A percentile compares a stretch with the other conserved stretches of the same genome.
Evolutionary conservation across 2,329 filamentous ascomycete species (phyloP).

Genomic region (Aspergillus sp.): DNA sequence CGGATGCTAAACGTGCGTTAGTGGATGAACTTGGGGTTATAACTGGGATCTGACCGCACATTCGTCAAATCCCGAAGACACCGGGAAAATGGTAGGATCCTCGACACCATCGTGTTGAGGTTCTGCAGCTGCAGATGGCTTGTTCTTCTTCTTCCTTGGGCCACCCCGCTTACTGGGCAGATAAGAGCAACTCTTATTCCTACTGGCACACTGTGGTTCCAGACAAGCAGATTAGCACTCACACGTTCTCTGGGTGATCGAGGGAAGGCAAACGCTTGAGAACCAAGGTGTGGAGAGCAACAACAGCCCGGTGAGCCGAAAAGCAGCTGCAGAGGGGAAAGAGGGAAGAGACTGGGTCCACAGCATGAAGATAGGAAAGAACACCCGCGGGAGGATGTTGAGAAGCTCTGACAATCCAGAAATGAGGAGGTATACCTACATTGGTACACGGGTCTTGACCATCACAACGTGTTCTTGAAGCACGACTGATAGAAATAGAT

Average conservation of each 20-base stretch:
- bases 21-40: conserved; percentile 9
- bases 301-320: neutral
- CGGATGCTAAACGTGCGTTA: conserved; percentile 31
- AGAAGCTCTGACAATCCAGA: neutral
- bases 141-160: conserved; percentile 44
- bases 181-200: conserved; percentile 45
- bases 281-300: neutral
- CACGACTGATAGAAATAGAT: conserved; percentile 33
- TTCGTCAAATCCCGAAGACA: conserved; percentile 32
- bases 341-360: neutral
- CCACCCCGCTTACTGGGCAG: conserved; percentile 47
- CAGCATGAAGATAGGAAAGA: neutral
- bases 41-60: conserved; percentile 26
- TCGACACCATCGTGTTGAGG: conserved; percentile 24
- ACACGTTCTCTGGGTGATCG: neutral
- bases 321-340: neutral
- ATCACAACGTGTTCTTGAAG: conserved; percentile 47
- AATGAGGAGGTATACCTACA: conserved; percentile 32
- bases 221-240: conserved; percentile 15
- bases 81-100: conserved; percentile 25
- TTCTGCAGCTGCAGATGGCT: conserved; percentile 26
- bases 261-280: neutral
- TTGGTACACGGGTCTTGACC: conserved; percentile 48
- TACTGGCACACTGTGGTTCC: conserved; percentile 39
- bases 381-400: neutral